Evolutionary conservation across 23 red algal genomes (phyloP), one percentile per base, ranked within the genome.

Genomic region (Chondrus crispus): DNA sequence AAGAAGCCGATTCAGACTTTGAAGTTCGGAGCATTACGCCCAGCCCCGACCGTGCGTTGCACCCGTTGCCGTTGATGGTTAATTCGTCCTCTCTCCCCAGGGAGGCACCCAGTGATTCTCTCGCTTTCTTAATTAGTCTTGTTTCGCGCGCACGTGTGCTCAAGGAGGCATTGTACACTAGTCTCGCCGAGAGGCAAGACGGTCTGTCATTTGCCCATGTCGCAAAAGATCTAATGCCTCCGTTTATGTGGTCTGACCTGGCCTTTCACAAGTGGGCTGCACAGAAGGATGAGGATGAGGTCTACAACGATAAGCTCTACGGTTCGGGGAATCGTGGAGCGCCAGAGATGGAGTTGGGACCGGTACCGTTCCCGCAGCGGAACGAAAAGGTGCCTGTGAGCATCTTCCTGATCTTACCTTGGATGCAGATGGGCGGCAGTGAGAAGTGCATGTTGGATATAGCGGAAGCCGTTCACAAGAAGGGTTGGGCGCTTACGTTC

Each of bases 351-450:
- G 72, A 90, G 44, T 46, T 90, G 22, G 45, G 50, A 29, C 46
- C 68, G 40, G 64, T 90, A 26, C 69, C 69, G 19, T 90, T 90
- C 53, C 73, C 62, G 73, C 50, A 50, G 8, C 53, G 78, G 43
- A 24, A 46, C 9, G 72, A 63, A n/a, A 53, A 40, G 29, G 73
- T 80, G n/a, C 13, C 43, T 20, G 39, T 60, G 42, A 64, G 73
- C 41, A 64, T 90, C n/a, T 74, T 90, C 51, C 69, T 90, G 42
- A 22, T 90, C 11, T 43, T 90, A 19, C 87, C 87, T 20, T 90
- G 87, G 87, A 80, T 90, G 72, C 87, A 90, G 55, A 90, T 90
- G 87, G 87, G 87, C 5, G 87, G 87, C 19, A 90, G 87, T 53
- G 87, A 90, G 87, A 90, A 90, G 50, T 78, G 71, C 39, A 81